These are phyloP conservation scores for Cucurbita moschata DNA, from an alignment of 306 rosid species.

Conservation along the genomic window DNA sequence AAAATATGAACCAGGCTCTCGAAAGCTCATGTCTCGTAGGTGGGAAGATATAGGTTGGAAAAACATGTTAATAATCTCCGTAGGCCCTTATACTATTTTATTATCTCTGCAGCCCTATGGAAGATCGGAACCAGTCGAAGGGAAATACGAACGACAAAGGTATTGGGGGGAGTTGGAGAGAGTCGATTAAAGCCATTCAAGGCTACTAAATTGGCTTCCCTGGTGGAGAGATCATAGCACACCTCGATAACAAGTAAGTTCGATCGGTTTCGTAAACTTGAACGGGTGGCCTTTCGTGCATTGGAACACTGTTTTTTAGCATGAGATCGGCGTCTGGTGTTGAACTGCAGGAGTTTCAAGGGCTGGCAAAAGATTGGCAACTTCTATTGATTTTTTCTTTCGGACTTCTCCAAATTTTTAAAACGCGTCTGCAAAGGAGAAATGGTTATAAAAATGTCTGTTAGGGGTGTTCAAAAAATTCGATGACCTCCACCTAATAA, in stretches of 20 bases:
- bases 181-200: conserved; percentile 61
- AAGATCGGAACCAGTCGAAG: conserved; percentile 62
- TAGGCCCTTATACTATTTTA: no score
- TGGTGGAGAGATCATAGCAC: conserved; percentile 85
- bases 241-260: conserved; percentile 91
- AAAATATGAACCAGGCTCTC: no score
- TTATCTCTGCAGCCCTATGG: conserved; percentile 31
- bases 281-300: background rate
- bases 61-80: no score
- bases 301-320: background rate
- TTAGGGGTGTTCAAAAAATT: no score
- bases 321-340: no score
- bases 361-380: conserved; percentile 24
- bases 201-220: conserved; percentile 65
- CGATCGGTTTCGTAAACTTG: background rate
- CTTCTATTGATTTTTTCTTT: no score
- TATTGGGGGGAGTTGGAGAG: conserved; percentile 82
- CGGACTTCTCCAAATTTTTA: no score
- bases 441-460: background rate
- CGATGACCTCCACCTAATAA: no score
- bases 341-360: conserved; percentile 70
- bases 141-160: conserved; percentile 23
- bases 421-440: no score
- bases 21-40: no score
- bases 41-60: no score